Conservation (phyloP, 345 rosid genomes). For the Arabidopsis arenosa region DNA sequence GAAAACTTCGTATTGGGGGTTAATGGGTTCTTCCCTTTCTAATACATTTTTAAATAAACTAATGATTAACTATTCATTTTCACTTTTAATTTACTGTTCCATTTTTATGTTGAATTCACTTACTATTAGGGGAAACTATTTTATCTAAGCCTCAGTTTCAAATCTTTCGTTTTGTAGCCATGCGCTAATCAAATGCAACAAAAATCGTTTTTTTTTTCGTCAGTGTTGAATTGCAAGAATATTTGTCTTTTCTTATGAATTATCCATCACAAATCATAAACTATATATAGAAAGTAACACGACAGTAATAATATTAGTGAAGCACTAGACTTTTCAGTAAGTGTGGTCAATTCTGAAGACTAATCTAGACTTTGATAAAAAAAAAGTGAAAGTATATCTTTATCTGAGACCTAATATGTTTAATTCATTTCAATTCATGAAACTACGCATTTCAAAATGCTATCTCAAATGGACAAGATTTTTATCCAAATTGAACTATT, state of each 20-base stretch:
- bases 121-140: background rate
- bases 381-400: background rate
- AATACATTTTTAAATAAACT: background rate
- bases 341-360: background rate
- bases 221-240: background rate
- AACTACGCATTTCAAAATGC: slow-evolving; percentile 7
- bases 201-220: background rate
- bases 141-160: background rate
- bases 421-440: slow-evolving; percentile 2
- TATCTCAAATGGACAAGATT: slow-evolving; percentile 1
- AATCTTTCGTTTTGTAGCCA: background rate
- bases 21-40: slow-evolving; percentile 27
- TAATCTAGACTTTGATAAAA: background rate
- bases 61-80: background rate
- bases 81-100: background rate
- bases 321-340: slow-evolving; percentile 1
- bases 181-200: background rate
- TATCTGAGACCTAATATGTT: background rate
- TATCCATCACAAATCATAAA: background rate
- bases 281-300: background rate
- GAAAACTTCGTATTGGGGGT: slow-evolving; percentile 43
- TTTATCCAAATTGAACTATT: background rate
- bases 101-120: background rate
- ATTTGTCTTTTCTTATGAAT: background rate
- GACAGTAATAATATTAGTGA: background rate